Evolutionary conservation across 805 yeast species (phyloP), one percentile per base, ranked within the genome.

Genomic region (Kazachstania martiniae): DNA sequence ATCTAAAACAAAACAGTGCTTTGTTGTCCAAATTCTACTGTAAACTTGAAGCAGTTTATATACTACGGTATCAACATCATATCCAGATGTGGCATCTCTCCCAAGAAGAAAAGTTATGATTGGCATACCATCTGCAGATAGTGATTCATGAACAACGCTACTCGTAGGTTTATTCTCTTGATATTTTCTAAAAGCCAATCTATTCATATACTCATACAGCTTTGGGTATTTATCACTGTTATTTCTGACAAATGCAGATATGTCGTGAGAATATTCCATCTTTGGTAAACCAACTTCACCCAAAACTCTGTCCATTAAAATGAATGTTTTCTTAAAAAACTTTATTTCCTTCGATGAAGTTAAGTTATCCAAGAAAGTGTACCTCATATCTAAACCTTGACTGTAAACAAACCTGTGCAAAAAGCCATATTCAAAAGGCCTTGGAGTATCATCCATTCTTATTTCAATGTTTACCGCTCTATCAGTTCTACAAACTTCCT

Each of bases 121-220:
- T 1, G 91, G 93, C 0, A 72, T 56, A 10, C 94, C 94, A 47
- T 82, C 93, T 24, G 68, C 63, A 23, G 79, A 72, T 12, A 79
- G 71, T 1, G 81, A 72, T 40, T 74, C 84, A 32, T 70, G 74
- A 8, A 81, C 65, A 23, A 77, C 59, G 0, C 65, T 60, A 10
- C 56, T 44, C 12, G 70, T 34, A 3, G 22, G 27, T 8, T 34
- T 27, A 18, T 35, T 31, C n/a, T 33, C 71, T 15, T 60, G 46
- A 5, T 65, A 51, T 37, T 76, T 74, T 37, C 69, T 67, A 28
- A 70, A 59, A 0, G 84, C 63, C 56, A 74, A 68, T 35, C 73
- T 75, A 17, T 74, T 68, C 84, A 85, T 77, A 42, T 81, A 81
- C 35, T 84, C 93, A 44, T 72, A 74, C 17, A 77, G 61, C 35